phyloP scores from a whole-genome alignment of 345 rosid genomes.

The Moricandia arvensis region DNA sequence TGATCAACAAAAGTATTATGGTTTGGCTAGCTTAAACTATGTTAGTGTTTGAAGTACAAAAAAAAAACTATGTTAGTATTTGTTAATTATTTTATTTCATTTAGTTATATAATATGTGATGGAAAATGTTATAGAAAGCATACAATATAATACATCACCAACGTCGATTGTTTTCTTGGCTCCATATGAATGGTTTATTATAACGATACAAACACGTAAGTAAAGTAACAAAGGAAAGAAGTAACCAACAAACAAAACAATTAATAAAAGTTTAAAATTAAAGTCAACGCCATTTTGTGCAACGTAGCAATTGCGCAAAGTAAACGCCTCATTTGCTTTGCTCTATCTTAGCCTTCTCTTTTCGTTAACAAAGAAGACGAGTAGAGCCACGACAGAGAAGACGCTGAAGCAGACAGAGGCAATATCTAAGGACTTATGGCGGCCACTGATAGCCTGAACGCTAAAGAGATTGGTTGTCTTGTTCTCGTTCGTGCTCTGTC shows the following conservation, averaged over 20 bases:
- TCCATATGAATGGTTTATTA: not conserved
- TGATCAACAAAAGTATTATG: no score
- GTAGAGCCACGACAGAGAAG: conserved; percentile 33
- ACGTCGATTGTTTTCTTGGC: conserved; percentile 7
- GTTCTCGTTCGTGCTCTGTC: conserved; percentile 36
- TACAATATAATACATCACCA: conserved; percentile 1
- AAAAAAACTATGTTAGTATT: no score
- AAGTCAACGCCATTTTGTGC: conserved; percentile 21
- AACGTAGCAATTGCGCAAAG: conserved; percentile 10
- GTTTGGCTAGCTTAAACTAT: no score
- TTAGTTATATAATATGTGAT: no score
- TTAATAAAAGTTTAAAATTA: conserved; percentile 9
- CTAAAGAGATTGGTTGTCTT: conserved; percentile 27
- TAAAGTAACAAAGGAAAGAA: not conserved
- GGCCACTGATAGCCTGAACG: conserved; percentile 40
- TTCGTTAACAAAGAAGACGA: conserved; percentile 40
- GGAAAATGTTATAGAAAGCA: no score
- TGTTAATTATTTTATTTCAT: no score
- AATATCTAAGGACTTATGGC: conserved; percentile 38
- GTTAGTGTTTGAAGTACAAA: no score
- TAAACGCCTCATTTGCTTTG: conserved; percentile 34
- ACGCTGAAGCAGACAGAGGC: conserved; percentile 39
- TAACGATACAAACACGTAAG: not conserved
- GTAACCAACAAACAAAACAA: not conserved
- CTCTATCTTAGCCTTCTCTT: conserved; percentile 35